A percentile compares a stretch with the other conserved stretches of the same genome.
These are phyloP conservation scores for Maudiozyma humilis DNA, from an alignment of 1,139 yeast species.

Conservation along the genomic window DNA sequence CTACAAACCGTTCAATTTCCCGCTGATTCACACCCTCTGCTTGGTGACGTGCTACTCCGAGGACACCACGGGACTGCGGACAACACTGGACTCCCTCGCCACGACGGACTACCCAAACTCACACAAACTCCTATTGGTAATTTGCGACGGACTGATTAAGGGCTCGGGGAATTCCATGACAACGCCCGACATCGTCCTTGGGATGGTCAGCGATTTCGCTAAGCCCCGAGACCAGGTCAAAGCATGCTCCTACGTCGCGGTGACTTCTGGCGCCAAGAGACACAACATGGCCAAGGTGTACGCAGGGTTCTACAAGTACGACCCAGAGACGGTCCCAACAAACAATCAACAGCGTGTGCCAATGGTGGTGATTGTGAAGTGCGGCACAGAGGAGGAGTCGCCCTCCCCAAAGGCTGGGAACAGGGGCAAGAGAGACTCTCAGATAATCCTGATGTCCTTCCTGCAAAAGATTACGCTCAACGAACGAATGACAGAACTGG, in stretches of 20 bases:
- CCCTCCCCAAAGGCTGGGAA: conserved; percentile 85
- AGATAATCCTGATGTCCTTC: conserved; percentile 86
- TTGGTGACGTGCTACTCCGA: conserved; percentile 94
- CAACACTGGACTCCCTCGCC: conserved; percentile 82
- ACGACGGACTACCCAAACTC: conserved; percentile 93
- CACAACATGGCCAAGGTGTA: conserved; percentile 97
- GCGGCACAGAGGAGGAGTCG: conserved; percentile 86
- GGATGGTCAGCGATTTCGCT: conserved; percentile 80
- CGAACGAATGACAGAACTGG: conserved; percentile 94
- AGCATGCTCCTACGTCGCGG: conserved; percentile 85
- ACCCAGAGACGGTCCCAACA: conserved; percentile 60
- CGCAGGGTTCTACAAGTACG: conserved; percentile 82
- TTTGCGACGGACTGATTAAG: conserved; percentile 90
- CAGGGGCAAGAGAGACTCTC: conserved; percentile 97
- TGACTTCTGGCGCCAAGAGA: conserved; percentile 84
- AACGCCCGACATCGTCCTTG: conserved; percentile 82
- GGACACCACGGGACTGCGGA: conserved; percentile 74
- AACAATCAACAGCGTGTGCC: conserved; percentile 90
- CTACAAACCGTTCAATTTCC: conserved; percentile 81
- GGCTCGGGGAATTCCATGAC: conserved; percentile 83
- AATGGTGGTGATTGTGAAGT: conserved; percentile 70
- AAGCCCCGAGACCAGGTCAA: conserved; percentile 64
- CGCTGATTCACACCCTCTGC: conserved; percentile 74
- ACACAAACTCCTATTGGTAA: conserved; percentile 72
- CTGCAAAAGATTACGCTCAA: conserved; percentile 86